Percentiles rank a stretch among this genome's conserved stretches.
phyloP scores from a whole-genome alignment of 805 yeast genomes.

The Isabelozyma rhagii region DNA sequence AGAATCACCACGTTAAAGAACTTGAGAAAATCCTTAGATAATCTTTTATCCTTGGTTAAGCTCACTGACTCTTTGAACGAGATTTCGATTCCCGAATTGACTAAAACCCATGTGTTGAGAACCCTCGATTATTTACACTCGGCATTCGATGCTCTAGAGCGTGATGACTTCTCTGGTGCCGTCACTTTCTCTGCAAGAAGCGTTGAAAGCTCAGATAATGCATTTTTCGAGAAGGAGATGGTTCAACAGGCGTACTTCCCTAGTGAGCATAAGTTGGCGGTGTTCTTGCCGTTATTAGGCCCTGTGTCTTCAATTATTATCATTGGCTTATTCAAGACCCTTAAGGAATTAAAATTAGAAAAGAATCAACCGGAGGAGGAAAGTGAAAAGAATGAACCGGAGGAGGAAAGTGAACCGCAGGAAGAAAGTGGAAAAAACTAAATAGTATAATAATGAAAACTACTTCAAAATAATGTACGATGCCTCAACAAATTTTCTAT shows the following conservation, averaged over 20 bases:
- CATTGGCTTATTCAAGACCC: constrained; percentile 47
- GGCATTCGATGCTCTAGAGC: constrained; percentile 29
- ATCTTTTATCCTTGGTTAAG: constrained; percentile 68
- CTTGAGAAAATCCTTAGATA: constrained; percentile 59
- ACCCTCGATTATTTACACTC: constrained; percentile 44
- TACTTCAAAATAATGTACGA: no score
- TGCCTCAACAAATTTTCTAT: neutral
- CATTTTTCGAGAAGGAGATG: constrained; percentile 93
- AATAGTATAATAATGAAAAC: no score
- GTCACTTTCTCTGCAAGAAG: constrained; percentile 50
- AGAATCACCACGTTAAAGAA: constrained; percentile 59
- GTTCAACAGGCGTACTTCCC: constrained; percentile 94
- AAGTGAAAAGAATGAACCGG: constrained; percentile 5
- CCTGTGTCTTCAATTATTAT: constrained; percentile 70
- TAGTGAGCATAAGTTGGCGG: constrained; percentile 92
- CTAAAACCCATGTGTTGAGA: constrained; percentile 52
- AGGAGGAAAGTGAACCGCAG: neutral
- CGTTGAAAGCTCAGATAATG: constrained; percentile 58
- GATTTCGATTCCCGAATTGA: constrained; percentile 79
- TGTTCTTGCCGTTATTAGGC: constrained; percentile 85
- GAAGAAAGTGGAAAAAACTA: neutral
- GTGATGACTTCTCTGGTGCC: constrained; percentile 27
- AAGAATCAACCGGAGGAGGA: constrained; percentile 12
- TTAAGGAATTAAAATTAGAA: constrained; percentile 34
- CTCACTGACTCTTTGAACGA: constrained; percentile 66